A percentile compares a stretch with the other conserved stretches of the same genome.
Conservation (phyloP, 345 rosid species). For the Euphorbia pulcherrima region DNA sequence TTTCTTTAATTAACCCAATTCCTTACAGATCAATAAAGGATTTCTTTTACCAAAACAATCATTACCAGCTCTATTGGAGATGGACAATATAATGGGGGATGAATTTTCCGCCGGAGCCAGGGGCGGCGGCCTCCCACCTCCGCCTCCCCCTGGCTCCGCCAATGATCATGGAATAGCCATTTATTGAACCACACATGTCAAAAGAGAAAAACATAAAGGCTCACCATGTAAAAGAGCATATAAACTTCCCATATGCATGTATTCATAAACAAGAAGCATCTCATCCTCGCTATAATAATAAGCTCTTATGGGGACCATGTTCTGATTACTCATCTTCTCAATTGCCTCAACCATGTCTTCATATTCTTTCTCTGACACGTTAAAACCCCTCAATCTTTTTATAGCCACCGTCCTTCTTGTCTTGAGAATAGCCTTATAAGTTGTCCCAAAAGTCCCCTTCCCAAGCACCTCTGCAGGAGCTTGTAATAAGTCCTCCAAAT, state of each 20-base stretch:
- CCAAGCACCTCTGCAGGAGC: slow-evolving; percentile 53
- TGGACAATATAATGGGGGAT: too few relatives aligned
- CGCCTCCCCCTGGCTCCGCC: too few relatives aligned
- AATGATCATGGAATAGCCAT: too few relatives aligned
- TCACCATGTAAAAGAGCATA: slow-evolving; percentile 16
- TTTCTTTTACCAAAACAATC: too few relatives aligned
- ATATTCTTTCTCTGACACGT: slow-evolving; percentile 36
- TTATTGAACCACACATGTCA: too few relatives aligned
- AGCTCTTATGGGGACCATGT: neutral
- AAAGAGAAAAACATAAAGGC: slow-evolving; percentile 5
- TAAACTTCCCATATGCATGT: neutral
- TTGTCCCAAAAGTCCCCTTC: slow-evolving; percentile 49
- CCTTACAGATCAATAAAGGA: too few relatives aligned
- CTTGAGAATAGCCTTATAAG: too few relatives aligned
- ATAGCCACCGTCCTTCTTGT: slow-evolving; percentile 38
- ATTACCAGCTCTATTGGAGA: too few relatives aligned
- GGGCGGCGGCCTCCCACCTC: too few relatives aligned
- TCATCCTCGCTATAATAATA: neutral
- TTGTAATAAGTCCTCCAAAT: slow-evolving; percentile 41
- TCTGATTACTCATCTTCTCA: slow-evolving; percentile 34
- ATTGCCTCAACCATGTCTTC: slow-evolving; percentile 40
- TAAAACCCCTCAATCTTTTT: slow-evolving; percentile 46
- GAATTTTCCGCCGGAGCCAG: too few relatives aligned
- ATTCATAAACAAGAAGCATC: neutral
- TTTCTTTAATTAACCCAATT: too few relatives aligned